Percentiles rank a stretch among this genome's conserved stretches.
These are phyloP conservation scores for Helotiales sp. DNA, from an alignment of 2,329 filamentous ascomycete species.

Conservation along the genomic window DNA sequence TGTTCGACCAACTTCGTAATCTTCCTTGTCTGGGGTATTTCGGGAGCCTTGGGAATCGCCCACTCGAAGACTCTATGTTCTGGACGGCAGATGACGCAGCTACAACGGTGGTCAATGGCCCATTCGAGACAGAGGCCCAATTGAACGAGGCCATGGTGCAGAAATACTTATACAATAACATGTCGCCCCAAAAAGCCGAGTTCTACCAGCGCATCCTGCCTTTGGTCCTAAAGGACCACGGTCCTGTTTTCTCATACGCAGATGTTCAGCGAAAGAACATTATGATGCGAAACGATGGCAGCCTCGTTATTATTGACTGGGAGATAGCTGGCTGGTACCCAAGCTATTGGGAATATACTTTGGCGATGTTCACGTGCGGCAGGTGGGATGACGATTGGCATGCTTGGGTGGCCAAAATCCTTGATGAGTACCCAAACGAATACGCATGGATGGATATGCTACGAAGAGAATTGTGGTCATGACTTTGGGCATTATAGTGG, in stretches of 20 bases:
- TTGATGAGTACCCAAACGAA: not conserved
- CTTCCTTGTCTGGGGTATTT: no score
- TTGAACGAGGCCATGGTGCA: no score
- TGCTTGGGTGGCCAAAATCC: not conserved
- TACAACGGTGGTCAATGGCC: no score
- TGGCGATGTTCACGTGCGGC: constrained; percentile 35
- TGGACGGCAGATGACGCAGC: no score
- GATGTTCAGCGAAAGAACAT: constrained; percentile 38
- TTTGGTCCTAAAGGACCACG: constrained; percentile 26
- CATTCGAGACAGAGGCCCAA: no score
- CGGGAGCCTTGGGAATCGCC: no score
- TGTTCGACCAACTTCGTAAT: no score
- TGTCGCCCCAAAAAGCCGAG: no score
- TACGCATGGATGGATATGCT: not conserved
- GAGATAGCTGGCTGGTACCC: constrained; percentile 41
- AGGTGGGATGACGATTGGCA: constrained; percentile 35
- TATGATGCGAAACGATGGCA: constrained; percentile 23
- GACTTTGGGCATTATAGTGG: not conserved
- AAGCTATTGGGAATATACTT: constrained; percentile 41
- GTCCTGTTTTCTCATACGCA: constrained; percentile 35
- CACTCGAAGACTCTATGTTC: no score
- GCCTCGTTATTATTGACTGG: constrained; percentile 33
- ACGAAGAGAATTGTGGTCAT: not conserved
- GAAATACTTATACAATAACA: no score
- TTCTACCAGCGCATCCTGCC: no score